Evolutionary conservation across 2,329 filamentous ascomycete genomes (phyloP), one percentile per base, ranked within the genome.

Genomic region (Fusarium equiseti): DNA sequence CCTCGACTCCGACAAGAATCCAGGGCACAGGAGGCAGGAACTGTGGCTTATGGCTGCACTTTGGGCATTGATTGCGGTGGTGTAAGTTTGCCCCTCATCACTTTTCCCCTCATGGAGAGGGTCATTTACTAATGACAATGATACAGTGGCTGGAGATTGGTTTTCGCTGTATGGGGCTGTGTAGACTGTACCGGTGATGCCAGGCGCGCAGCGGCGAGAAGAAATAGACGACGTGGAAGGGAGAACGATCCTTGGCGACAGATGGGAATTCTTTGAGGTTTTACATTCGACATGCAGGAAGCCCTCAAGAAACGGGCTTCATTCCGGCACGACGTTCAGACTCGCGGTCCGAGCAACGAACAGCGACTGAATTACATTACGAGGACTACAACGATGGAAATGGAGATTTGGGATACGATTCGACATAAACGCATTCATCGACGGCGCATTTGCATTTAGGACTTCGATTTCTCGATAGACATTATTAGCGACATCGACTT

Each of bases 151-250:
- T 77, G 75, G 73, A 70, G 77, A 46, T 60, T 77, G 29, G 38
- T 77, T n/a, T 77, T 78, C 61, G 64, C 72, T 3, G 13, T 78
- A n/a, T 77, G 76, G 73, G 76, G 74, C 2, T 78, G 76, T 52
- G 63, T 72, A 7, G 76, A 77, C 29, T 76, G 74, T 42, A 76
- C 75, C 9, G 69, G 67, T 5, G 73, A 76, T 22, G 67, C 72
- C 22, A 73, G 67, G 45, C 63, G 72, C n/a, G 69, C 63, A 35
- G 66, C 68, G 22, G 57, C 38, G 24, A 69, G 66, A 46, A 73
- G 61, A 51, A 46, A 64, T 32, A 63, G 69, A 55, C 60, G 73
- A 32, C 58, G 66, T 3, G 53, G 61, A 4, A 63, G 52, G 31
- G 42, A 60, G 22, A 60, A 59, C 29, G 73, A 75, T 38, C 69